Percentiles rank a stretch among this genome's conserved stretches.
Evolutionary conservation across 1,284 basidiomycete genomes (phyloP).

Genomic region (Cutaneotrichosporon sp.): DNA sequence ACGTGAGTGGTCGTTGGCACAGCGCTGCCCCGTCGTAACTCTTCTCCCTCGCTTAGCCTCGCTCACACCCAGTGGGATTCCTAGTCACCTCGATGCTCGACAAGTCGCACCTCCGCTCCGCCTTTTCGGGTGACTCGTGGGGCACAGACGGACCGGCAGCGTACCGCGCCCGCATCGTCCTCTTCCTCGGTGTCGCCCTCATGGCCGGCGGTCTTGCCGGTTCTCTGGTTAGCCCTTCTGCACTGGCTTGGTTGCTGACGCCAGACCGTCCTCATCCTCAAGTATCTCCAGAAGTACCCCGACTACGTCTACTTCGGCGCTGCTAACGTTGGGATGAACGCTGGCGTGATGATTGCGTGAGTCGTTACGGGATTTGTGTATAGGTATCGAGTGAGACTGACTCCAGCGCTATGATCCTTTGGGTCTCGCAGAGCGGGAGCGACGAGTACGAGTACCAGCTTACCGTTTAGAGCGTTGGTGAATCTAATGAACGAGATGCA

Average conservation of each 20-base stretch:
- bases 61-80: slow-evolving; percentile 64
- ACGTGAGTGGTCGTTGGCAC: slow-evolving; percentile 33
- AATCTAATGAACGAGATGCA: background rate
- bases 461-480: slow-evolving; percentile 33
- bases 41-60: background rate
- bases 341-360: slow-evolving; percentile 74
- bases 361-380: too few relatives aligned
- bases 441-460: slow-evolving; percentile 51
- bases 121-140: slow-evolving; percentile 60
- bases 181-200: slow-evolving; percentile 93
- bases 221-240: slow-evolving; percentile 73
- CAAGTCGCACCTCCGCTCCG: slow-evolving; percentile 80
- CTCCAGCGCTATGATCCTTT: slow-evolving; percentile 46
- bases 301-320: slow-evolving; percentile 89
- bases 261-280: slow-evolving; percentile 84
- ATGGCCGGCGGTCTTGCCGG: slow-evolving; percentile 96
- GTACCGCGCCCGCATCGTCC: slow-evolving; percentile 79
- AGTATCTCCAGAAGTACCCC: slow-evolving; percentile 76
- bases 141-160: slow-evolving; percentile 66
- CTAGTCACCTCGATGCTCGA: slow-evolving; percentile 90
- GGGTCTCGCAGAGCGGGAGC: slow-evolving; percentile 47
- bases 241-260: background rate
- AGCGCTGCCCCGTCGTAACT: background rate
- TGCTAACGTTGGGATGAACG: slow-evolving; percentile 88
- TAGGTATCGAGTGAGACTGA: too few relatives aligned